Base-by-base conservation (phyloP, 805 yeast genomes). In the Monosporozyma aerobia region DNA sequence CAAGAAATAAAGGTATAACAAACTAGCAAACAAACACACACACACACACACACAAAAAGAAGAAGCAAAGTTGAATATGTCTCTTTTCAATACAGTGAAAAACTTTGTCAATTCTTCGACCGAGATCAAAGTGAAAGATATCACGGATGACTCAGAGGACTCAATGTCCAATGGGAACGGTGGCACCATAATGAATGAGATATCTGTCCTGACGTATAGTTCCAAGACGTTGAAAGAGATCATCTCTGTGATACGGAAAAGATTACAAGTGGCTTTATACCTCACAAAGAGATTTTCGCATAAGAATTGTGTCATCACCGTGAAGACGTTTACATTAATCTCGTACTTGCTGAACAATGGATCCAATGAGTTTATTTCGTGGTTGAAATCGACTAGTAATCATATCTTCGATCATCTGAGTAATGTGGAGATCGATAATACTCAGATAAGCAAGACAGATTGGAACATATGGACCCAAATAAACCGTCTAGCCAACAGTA, bases 281-380 rank as follows among this genome's bases (percentile, higher is more conserved):
- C 33, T 49, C 19, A 33, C 47, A 19, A 45, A 45, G 10, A 62
- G 52, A 49, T 56, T 53, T 44, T 54, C 62, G 14, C 70, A 67
- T 22, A 68, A 63, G 33, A 68, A 70, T 47, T 69, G 77, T 58
- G 57, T 73, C 9, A 73, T 69, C 33, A 59, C 79, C 0, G 59
- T 79, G 50, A 82, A 81, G 60, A 73, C 80, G 2, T 62, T 81
- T 16, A 78, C 85, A 0, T 73, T 82, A 13, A 68, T 80, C 2
- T 69, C 77, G 33, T 81, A 77, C 54, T 59, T 80, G 35, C 56
- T 80, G 19, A 76, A 80, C 53, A 76, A 79, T 40, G 86, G 86
- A 0, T 77, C 84, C 0, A 63, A 61, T 29, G 77, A 71, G 16
- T 80, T 80, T 61, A 68, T 76, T 11, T 56, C 64, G 5, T 80